These are phyloP conservation scores for Lactifluus echinatus DNA, from an alignment of 768 basidiomycete genomes.

Conservation along the genomic window DNA sequence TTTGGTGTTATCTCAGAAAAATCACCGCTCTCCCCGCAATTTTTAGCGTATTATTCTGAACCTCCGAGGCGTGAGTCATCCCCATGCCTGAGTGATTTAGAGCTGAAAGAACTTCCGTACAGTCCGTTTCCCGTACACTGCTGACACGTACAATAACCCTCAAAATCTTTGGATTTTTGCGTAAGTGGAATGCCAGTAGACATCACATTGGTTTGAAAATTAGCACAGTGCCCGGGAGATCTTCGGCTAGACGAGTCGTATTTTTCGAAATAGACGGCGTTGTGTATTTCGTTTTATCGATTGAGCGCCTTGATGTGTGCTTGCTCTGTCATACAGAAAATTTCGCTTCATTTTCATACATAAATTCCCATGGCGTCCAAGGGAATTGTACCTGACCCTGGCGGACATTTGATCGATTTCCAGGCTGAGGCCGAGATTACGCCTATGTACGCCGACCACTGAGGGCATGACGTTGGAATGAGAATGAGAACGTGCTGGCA, in stretches of 20 bases:
- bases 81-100: not conserved
- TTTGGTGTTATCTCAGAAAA: not conserved
- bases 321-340: not conserved
- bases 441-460: not conserved
- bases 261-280: not conserved
- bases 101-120: slow-evolving; percentile 2
- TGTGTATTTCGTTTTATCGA: slow-evolving; percentile 5
- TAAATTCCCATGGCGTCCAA: not conserved
- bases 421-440: not conserved
- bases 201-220: not conserved
- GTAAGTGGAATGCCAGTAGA: slow-evolving; percentile 26
- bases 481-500: not conserved
- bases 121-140: slow-evolving; percentile 56
- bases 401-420: not conserved
- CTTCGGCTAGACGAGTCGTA: slow-evolving; percentile 10
- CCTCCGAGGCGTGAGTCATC: slow-evolving; percentile 14
- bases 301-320: not conserved
- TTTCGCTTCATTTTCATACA: no score
- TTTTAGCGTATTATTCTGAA: slow-evolving; percentile 14
- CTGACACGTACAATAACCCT: slow-evolving; percentile 55
- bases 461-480: not conserved
- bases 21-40: not conserved
- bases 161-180: slow-evolving; percentile 51
- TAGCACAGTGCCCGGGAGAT: slow-evolving; percentile 12
- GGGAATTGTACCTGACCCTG: not conserved